Conservation (phyloP, 2,329 filamentous ascomycete species). For the Fusarium luffae region DNA sequence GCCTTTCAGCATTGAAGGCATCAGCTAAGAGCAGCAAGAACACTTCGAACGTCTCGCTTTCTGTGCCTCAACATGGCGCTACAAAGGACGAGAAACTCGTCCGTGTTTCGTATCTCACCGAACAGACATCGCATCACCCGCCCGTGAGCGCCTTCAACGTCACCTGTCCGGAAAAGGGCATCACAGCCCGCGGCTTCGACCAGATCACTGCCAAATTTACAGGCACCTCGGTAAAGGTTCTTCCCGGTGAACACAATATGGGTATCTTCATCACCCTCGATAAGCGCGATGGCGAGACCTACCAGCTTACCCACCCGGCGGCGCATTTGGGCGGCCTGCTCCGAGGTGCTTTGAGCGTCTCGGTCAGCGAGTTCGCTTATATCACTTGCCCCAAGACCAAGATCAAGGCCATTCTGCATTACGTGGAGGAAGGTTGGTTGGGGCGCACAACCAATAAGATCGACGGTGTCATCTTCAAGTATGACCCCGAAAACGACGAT, state of each 20-base stretch:
- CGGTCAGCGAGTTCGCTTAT: slow-evolving; percentile 89
- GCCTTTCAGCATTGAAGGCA: slow-evolving; percentile 61
- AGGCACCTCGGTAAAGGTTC: slow-evolving; percentile 91
- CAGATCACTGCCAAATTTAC: slow-evolving; percentile 98
- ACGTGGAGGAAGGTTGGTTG: slow-evolving; percentile 94
- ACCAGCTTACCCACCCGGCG: slow-evolving; percentile 94
- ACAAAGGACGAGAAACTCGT: slow-evolving; percentile 64
- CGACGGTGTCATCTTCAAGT: slow-evolving; percentile 89
- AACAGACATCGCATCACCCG: slow-evolving; percentile 97
- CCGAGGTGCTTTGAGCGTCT: slow-evolving; percentile 87
- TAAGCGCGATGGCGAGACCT: slow-evolving; percentile 85
- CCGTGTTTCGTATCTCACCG: slow-evolving; percentile 91
- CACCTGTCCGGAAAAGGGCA: slow-evolving; percentile 89
- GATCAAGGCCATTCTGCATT: slow-evolving; percentile 91
- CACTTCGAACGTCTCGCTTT: slow-evolving; percentile 61
- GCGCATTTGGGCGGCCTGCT: slow-evolving; percentile 91
- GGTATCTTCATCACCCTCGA: slow-evolving; percentile 94
- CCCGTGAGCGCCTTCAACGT: slow-evolving; percentile 97
- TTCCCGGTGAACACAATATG: slow-evolving; percentile 90
- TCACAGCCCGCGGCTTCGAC: slow-evolving; percentile 90
- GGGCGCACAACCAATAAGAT: slow-evolving; percentile 92
- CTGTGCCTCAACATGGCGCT: slow-evolving; percentile 61
- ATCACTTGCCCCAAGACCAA: slow-evolving; percentile 90
- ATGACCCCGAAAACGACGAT: slow-evolving; percentile 86
- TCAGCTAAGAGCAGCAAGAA: slow-evolving; percentile 57